Evolutionary conservation across 2,329 filamentous ascomycete species (phyloP), one percentile per base, ranked within the genome.

Genomic region (Cladosporium velox): DNA sequence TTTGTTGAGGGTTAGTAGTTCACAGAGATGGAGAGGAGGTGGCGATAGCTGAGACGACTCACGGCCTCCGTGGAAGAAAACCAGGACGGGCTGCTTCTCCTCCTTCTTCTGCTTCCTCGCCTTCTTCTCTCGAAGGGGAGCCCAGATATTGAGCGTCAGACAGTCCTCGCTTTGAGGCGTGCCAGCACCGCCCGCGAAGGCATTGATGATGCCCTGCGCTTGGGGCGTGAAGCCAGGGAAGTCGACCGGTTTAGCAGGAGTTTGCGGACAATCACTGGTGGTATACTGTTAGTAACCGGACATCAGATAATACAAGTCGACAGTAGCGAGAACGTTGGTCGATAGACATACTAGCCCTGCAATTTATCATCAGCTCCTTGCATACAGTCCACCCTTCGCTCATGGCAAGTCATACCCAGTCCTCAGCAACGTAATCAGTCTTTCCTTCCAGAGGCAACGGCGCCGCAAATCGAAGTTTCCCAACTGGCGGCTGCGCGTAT

Each of bases 51-150:
- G 8, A 10, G 26, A 21, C 14, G 65, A 76, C 78, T 72, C 51
- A 65, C 64, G 54, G 28, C 79, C 79, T 44, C 80, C 80, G 66
- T 81, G 77, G 61, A 82, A 74, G 61, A 77, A 78, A 2, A 82
- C 73, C 34, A 82, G 70, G 6, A 82, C 77, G 1, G 79, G 75
- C 41, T 78, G 65, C 65, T 54, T 71, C 41, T 21, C n/a, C 2
- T 47, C n/a, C 11, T 35, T 3, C 63, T 15, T 69, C 28, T 70
- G 67, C 15, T 70, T 71, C 0, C 47, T 55, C 7, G 70, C 66
- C n/a, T 41, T 41, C 32, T 41, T 35, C 4, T 15, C n/a, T 5
- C 34, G n/a, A 26, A 24, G 32, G 7, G 79, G 79, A 1, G 70
- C 66, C 77, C 77, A 79, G 15, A 79, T 69, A 58, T 79, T 78